Evolutionary conservation across 75 land plant genomes (phyloP), one percentile per base, ranked within the genome.

Genomic region (Pinus albicaulis): DNA sequence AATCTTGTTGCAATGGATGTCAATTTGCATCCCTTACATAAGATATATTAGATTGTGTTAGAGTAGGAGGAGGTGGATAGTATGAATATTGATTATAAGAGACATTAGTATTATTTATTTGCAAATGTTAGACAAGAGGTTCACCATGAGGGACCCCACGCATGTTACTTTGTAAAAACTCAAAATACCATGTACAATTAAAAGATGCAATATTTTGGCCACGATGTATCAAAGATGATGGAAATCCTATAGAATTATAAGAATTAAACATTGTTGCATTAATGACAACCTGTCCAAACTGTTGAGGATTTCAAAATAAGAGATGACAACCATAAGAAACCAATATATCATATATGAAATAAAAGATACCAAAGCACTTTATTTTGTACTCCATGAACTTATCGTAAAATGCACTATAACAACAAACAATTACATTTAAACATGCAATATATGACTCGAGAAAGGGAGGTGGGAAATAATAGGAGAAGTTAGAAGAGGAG

Each of bases 31-130:
- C 76, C n/a, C 61, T 83, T 13, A 78, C 71, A 73, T 90, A 85
- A 12, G 86, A 74, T 58, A 80, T 77, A 25, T 83, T 34, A 36
- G 76, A 60, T 4, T 24, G 34, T 59, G 76, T 10, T 20, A 60
- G 85, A 14, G 81, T 55, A 58, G 82, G 80, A 0, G 84, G 81
- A 11, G 41, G 76, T 22, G 82, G 79, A 48, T 64, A 77, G 13
- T 78, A 60, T 44, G 86, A 78, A 48, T 78, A 74, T 73, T 87
- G 90, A n/a, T 76, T 64, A 59, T 73, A 85, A 20, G 83, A 22
- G 52, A 78, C 14, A 75, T 71, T 78, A 59, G n/a, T 13, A 19
- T 57, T 60, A 68, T 57, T 63, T 41, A 72, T 76, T 65, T 79
- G 86, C 75, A 82, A 80, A 58, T 80, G 87, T 28, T 80, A 83